These are phyloP conservation scores for Salvia miltiorrhiza DNA, from an alignment of 257 asterid species.

Conservation along the genomic window DNA sequence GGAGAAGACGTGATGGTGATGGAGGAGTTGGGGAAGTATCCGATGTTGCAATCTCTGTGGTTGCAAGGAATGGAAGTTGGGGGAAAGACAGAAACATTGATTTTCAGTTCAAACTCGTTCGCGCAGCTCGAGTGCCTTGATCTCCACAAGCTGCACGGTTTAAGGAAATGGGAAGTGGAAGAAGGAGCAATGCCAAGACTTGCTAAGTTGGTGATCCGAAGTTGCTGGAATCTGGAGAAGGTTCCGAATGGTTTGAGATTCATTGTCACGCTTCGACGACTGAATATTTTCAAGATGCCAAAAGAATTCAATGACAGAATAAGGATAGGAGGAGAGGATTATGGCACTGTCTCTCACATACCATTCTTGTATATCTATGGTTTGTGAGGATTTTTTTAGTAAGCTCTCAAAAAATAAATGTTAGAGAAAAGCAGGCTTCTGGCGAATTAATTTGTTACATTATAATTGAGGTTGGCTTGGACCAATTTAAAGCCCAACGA, in stretches of 20 bases:
- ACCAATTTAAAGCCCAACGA: no score
- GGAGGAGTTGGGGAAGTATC: background rate
- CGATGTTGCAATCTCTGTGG: background rate
- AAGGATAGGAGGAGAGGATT: background rate
- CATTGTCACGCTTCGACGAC: background rate
- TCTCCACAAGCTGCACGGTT: fast-evolving
- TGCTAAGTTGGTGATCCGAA: background rate
- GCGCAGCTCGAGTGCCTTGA: background rate
- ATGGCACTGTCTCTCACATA: background rate
- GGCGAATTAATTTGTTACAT: no score
- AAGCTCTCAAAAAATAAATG: no score
- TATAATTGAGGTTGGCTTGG: no score
- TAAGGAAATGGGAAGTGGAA: background rate
- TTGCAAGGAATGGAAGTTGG: background rate
- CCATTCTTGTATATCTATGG: background rate
- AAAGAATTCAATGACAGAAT: background rate
- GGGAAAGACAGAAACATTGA: background rate
- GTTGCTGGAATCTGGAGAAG: background rate
- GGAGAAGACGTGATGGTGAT: background rate
- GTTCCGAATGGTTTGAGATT: background rate
- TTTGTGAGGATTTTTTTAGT: no score
- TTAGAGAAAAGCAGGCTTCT: no score
- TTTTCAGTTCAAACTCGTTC: background rate
- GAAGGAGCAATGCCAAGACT: background rate
- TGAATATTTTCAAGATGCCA: background rate